Evolutionary conservation across 2,329 filamentous ascomycete species (phyloP).

Genomic region (Nothophoma quercina): DNA sequence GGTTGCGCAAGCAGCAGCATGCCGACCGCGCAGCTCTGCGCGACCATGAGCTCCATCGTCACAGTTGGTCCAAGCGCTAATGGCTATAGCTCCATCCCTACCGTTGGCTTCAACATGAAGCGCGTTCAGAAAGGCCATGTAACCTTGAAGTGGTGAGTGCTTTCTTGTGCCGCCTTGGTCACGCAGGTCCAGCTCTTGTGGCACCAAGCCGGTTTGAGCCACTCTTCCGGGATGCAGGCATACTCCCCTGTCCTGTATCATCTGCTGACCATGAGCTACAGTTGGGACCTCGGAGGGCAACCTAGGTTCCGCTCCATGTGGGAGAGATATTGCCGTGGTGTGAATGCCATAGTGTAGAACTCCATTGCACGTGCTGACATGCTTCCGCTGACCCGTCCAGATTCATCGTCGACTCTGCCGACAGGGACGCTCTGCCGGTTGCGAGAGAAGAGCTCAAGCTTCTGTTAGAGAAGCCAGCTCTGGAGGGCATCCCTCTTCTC

Average conservation of each 20-base stretch:
- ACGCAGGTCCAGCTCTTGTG: conserved; percentile 48
- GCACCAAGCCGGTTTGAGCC: conserved; percentile 44
- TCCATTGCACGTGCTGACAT: conserved; percentile 19
- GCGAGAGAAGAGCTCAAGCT: conserved; percentile 93
- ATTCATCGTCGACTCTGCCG: conserved; percentile 97
- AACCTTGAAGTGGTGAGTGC: conserved; percentile 84
- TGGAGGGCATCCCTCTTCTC: conserved; percentile 89
- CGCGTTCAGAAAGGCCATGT: conserved; percentile 97
- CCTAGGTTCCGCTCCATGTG: conserved; percentile 98
- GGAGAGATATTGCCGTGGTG: conserved; percentile 97
- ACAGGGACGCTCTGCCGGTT: conserved; percentile 78
- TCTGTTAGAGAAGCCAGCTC: conserved; percentile 81
- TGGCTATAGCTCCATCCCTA: conserved; percentile 86
- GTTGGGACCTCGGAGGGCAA: conserved; percentile 97
- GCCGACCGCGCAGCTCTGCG: conserved; percentile 37
- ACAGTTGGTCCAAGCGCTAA: conserved; percentile 48
- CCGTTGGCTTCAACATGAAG: conserved; percentile 99
- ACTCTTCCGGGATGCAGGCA: conserved; percentile 40
- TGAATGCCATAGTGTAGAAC: conserved; percentile 89
- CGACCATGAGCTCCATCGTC: conserved; percentile 36
- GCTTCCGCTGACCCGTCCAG: conserved; percentile 52
- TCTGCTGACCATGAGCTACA: conserved; percentile 53
- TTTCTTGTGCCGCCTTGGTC: conserved; percentile 40
- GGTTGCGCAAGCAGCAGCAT: conserved; percentile 39
- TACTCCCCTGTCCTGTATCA: conserved; percentile 36